A percentile compares a stretch with the other conserved stretches of the same genome.
phyloP scores from a whole-genome alignment of 495 filamentous ascomycete species.

The Aspergillus baeticus region DNA sequence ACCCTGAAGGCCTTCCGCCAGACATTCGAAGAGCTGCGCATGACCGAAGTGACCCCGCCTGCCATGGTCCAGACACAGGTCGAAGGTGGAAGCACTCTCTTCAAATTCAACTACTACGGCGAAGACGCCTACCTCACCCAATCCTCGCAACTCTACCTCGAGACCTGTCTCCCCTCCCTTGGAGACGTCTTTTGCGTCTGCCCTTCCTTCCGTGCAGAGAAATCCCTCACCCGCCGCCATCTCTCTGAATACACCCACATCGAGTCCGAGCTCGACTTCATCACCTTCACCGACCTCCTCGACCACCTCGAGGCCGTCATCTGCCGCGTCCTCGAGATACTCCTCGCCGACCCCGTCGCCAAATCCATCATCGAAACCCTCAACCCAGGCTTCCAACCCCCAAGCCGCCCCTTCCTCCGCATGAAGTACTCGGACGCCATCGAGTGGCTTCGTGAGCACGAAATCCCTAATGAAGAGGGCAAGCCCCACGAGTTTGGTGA shows the following conservation, averaged over 20 bases:
- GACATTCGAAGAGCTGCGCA: conserved; percentile 73
- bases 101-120: conserved; percentile 92
- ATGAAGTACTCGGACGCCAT: conserved; percentile 97
- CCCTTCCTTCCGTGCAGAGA: conserved; percentile 98
- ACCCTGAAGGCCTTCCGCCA: conserved; percentile 81
- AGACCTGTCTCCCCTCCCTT: conserved; percentile 86
- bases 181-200: conserved; percentile 97
- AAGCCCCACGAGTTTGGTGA: conserved; percentile 89
- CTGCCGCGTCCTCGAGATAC: conserved; percentile 76
- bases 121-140: conserved; percentile 94
- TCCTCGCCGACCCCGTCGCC: conserved; percentile 68
- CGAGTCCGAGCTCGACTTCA: conserved; percentile 95
- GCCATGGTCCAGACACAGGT: conserved; percentile 99
- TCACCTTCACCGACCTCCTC: conserved; percentile 91
- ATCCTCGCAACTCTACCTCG: conserved; percentile 96
- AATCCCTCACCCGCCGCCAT: conserved; percentile 90
- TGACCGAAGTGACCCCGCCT: conserved; percentile 86
- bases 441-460: conserved; percentile 83
- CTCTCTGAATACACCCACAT: conserved; percentile 96
- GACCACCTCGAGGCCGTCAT: conserved; percentile 86
- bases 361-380: conserved; percentile 71
- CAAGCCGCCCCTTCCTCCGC: conserved; percentile 83
- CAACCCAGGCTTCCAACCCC: conserved; percentile 84
- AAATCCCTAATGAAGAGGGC: conserved; percentile 90
- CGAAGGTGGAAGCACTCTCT: conserved; percentile 92